These are phyloP conservation scores for Eucalyptus tenuipes DNA, from an alignment of 345 rosid genomes.

Conservation along the genomic window DNA sequence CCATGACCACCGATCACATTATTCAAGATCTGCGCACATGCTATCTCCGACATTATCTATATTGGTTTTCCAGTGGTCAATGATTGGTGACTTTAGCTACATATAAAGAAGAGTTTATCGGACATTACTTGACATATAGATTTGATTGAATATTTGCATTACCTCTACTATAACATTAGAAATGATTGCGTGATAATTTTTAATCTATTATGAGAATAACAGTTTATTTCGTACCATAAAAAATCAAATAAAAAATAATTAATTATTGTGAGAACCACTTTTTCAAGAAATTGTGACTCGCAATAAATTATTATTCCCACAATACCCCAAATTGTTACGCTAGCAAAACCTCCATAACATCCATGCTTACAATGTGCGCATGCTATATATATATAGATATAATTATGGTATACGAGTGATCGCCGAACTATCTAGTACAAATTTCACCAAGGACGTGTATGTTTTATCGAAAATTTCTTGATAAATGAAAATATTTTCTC, in stretches of 20 bases:
- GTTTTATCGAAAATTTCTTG: neutral
- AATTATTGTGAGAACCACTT: no score
- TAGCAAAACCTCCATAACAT: neutral
- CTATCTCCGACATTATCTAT: neutral
- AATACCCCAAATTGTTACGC: no score
- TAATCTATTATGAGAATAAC: no score
- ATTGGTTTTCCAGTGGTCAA: neutral
- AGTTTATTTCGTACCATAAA: no score
- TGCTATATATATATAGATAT: neutral
- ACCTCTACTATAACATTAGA: neutral
- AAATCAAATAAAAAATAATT: no score
- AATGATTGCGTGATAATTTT: no score
- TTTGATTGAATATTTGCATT: neutral
- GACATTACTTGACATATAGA: neutral
- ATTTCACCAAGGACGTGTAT: neutral
- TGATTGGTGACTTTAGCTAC: neutral
- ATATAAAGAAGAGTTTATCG: neutral
- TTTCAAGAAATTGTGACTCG: no score
- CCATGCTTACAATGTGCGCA: neutral
- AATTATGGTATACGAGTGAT: neutral
- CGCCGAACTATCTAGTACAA: neutral
- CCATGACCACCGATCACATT: neutral
- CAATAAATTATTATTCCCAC: no score
- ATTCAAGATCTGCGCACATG: neutral
- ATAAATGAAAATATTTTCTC: neutral